Base-by-base conservation (phyloP, 2,329 filamentous ascomycete species). In the Ascochyta lentis region DNA sequence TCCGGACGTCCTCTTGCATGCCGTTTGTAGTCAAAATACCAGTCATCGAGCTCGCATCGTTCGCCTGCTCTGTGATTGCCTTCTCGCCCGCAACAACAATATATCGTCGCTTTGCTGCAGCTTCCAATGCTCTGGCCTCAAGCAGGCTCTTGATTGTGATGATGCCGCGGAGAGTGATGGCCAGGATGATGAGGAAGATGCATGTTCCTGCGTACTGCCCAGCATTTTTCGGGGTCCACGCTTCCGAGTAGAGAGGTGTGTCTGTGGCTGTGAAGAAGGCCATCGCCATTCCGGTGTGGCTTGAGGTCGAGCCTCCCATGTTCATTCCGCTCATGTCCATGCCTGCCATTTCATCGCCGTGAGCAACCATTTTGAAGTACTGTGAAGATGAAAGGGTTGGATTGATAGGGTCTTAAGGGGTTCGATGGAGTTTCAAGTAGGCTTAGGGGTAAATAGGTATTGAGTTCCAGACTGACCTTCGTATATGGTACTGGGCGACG, bases 131-230 rank as follows among this genome's bases (percentile, higher is more conserved):
- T 84, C 85, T 73, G 78, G 83, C 76, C 79, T 86, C 78, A 78
- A 85, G 76, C 15, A 79, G 68, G 23, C 79, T 72, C 72, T 91
- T 92, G 66, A 85, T 80, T 3, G 92, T 92, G 46, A 94, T 79
- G 15, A 96, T 80, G 19, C 81, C 78, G 48, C 93, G 89, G 69
- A 89, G 87, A 53, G 89, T 69, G 58, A 88, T 80, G 57, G 87
- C 88, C 47, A 98, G 86, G 40, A 89, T 66, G 72, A 96, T 87
- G 56, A 97, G 84, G 78, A 97, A 97, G 74, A 97, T 90, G 80
- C 94, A 96, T 26, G 92, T 96, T 52, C 87, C 94, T 1, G 91
- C 92, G 76, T 97, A 98, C 56, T 83, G 79, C 65, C 89, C 91
- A 6, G 83, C 79, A 33, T 79, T 87, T 26, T 72, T 77, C 5